These are phyloP conservation scores for Penicillium oxalicum DNA, from an alignment of 2,329 filamentous ascomycete species.

Conservation along the genomic window DNA sequence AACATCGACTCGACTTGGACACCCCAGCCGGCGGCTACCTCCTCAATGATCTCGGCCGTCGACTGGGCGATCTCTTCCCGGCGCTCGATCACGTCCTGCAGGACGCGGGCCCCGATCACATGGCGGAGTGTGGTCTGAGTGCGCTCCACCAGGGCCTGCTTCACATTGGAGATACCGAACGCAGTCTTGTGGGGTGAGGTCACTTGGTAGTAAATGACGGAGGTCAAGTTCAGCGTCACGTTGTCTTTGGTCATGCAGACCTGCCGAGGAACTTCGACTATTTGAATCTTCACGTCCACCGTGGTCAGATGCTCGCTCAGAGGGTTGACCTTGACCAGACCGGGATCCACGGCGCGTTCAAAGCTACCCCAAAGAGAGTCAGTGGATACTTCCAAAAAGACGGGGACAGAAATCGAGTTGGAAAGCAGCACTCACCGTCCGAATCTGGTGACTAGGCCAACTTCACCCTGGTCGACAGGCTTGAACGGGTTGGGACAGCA, in stretches of 20 bases:
- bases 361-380: constrained; percentile 46
- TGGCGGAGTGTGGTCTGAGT: constrained; percentile 97
- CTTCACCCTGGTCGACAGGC: constrained; percentile 83
- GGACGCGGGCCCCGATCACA: constrained; percentile 87
- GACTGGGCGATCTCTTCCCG: constrained; percentile 94
- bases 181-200: constrained; percentile 91
- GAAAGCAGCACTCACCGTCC: constrained; percentile 47
- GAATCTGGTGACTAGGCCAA: constrained; percentile 93
- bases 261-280: constrained; percentile 90
- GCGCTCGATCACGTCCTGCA: constrained; percentile 97
- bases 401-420: background rate
- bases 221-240: constrained; percentile 85
- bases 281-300: constrained; percentile 98
- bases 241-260: constrained; percentile 99
- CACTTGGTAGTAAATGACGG: constrained; percentile 99
- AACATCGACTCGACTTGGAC: constrained; percentile 97
- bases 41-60: constrained; percentile 95
- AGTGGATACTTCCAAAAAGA: background rate
- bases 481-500: constrained; percentile 95
- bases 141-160: constrained; percentile 92
- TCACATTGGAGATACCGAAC: constrained; percentile 91
- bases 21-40: constrained; percentile 89
- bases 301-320: constrained; percentile 83
- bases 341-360: constrained; percentile 91
- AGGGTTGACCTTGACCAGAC: constrained; percentile 95